Percentiles rank a stretch among this genome's conserved stretches.
These are phyloP conservation scores for Dalbergia cultrata DNA, from an alignment of 306 rosid genomes.

Conservation along the genomic window DNA sequence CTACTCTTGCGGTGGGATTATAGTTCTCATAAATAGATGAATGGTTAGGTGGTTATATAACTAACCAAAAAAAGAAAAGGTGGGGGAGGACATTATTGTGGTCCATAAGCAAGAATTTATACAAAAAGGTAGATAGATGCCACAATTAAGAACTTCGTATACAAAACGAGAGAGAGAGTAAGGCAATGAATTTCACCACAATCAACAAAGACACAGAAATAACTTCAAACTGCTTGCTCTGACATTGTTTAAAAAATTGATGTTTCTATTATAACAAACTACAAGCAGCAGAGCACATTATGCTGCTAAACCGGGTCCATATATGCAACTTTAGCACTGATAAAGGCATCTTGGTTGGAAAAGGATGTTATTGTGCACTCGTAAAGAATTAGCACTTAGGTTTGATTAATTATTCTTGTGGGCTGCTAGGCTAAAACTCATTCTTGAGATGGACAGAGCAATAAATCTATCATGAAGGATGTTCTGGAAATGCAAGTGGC, in stretches of 20 bases:
- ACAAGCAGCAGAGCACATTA: not conserved
- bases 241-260: not conserved
- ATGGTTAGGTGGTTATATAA: not conserved
- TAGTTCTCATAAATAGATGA: not conserved
- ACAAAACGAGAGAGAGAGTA: not conserved
- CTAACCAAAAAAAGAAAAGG: too few species aligned
- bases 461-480: too few species aligned
- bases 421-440: too few species aligned
- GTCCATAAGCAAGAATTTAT: not conserved
- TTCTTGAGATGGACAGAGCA: too few species aligned
- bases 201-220: not conserved
- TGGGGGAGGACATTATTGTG: not conserved
- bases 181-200: not conserved
- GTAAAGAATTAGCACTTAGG: too few species aligned
- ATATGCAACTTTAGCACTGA: not conserved
- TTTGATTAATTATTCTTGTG: too few species aligned
- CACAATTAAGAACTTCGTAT: not conserved
- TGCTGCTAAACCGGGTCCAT: not conserved
- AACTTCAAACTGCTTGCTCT: not conserved
- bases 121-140: not conserved
- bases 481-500: too few species aligned
- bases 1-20: slow-evolving; percentile 33
- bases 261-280: too few species aligned
- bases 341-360: too few species aligned
- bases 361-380: too few species aligned